Evolutionary conservation across 2,329 filamentous ascomycete species (phyloP).

Genomic region (Zarea fungicola): DNA sequence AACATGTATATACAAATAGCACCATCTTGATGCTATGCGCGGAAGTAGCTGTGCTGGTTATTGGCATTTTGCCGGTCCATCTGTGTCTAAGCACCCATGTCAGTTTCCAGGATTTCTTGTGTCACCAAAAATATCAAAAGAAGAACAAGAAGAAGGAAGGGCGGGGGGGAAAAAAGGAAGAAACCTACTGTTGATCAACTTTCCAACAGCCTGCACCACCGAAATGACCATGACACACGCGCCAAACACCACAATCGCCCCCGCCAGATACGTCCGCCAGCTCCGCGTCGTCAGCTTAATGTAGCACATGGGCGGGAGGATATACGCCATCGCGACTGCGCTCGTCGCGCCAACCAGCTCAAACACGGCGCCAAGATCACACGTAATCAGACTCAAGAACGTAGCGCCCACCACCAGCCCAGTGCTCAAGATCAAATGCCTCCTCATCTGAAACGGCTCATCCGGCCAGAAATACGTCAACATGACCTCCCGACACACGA

Average conservation of each 20-base stretch:
- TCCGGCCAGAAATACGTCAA: slow-evolving; percentile 69
- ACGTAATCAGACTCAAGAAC: slow-evolving; percentile 74
- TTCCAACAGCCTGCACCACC: slow-evolving; percentile 64
- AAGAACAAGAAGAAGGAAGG: neutral
- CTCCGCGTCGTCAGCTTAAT: slow-evolving; percentile 80
- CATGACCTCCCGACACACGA: slow-evolving; percentile 97
- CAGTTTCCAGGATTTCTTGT: neutral
- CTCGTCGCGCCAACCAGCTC: slow-evolving; percentile 94
- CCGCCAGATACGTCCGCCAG: slow-evolving; percentile 68
- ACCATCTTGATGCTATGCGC: neutral
- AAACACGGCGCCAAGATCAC: slow-evolving; percentile 90
- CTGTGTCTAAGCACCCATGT: slow-evolving; percentile 13
- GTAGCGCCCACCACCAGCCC: slow-evolving; percentile 75
- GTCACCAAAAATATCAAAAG: neutral
- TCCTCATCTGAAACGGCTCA: slow-evolving; percentile 72
- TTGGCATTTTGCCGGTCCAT: slow-evolving; percentile 11
- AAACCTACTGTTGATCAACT: slow-evolving; percentile 53
- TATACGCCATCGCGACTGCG: slow-evolving; percentile 90
- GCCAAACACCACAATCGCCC: slow-evolving; percentile 72
- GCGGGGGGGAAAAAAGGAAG: neutral
- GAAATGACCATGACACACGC: slow-evolving; percentile 75
- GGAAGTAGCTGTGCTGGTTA: neutral
- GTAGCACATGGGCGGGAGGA: slow-evolving; percentile 90
- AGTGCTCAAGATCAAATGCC: slow-evolving; percentile 84
- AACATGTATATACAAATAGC: neutral